A percentile compares a stretch with the other conserved stretches of the same genome.
These are phyloP conservation scores for Glycyrrhiza uralensis DNA, from an alignment of 306 rosid species.

Conservation along the genomic window DNA sequence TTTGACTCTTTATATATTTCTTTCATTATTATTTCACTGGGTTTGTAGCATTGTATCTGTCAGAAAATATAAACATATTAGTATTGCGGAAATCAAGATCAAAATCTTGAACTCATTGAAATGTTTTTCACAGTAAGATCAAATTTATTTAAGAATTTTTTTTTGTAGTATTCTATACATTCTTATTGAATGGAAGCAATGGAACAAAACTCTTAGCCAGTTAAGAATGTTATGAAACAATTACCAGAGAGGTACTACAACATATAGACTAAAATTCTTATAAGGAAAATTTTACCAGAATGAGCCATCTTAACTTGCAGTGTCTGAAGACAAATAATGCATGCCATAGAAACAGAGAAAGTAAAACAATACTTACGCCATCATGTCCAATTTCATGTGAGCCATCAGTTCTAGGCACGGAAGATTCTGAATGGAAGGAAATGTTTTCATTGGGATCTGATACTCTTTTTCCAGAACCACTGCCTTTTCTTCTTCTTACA, in stretches of 20 bases:
- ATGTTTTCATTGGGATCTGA: neutral
- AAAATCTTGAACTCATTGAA: neutral
- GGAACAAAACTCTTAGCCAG: neutral
- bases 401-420: neutral
- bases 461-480: neutral
- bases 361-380: slow-evolving; percentile 3
- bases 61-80: neutral
- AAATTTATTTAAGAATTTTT: neutral
- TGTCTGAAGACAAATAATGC: neutral
- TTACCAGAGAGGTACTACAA: neutral
- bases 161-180: neutral
- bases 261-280: neutral
- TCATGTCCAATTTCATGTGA: neutral
- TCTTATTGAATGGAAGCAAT: too few species aligned
- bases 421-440: neutral
- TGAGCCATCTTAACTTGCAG: neutral
- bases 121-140: too few species aligned
- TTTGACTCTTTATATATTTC: too few species aligned
- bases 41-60: too few species aligned
- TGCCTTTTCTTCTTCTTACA: neutral
- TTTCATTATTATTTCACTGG: too few species aligned
- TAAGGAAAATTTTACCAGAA: neutral
- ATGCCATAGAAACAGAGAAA: neutral
- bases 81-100: neutral
- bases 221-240: neutral